Evolutionary conservation across 805 yeast species (phyloP).

Genomic region (Candida vaughaniae): DNA sequence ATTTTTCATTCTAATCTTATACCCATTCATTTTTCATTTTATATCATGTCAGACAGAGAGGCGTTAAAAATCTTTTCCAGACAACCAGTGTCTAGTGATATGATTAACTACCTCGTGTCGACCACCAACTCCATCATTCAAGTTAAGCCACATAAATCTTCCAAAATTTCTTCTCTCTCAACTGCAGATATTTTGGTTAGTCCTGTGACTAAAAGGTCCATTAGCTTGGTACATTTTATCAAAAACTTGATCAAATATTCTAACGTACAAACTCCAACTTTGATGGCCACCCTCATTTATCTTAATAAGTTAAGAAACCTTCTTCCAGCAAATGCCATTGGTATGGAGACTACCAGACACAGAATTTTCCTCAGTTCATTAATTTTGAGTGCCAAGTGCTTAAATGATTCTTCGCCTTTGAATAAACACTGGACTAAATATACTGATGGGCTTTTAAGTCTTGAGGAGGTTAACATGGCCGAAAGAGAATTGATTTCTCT

Average conservation of each 20-base stretch:
- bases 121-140: constrained; percentile 59
- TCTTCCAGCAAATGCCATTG: constrained; percentile 84
- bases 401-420: constrained; percentile 92
- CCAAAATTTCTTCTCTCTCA: constrained; percentile 29
- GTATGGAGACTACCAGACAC: constrained; percentile 91
- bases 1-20: not conserved
- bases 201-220: constrained; percentile 21
- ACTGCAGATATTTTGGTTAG: constrained; percentile 25
- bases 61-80: constrained; percentile 55
- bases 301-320: constrained; percentile 71
- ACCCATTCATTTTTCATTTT: not conserved
- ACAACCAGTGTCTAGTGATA: constrained; percentile 55
- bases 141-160: constrained; percentile 26
- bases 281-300: constrained; percentile 89
- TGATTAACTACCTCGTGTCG: constrained; percentile 57
- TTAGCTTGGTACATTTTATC: constrained; percentile 60
- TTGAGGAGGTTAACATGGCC: constrained; percentile 83
- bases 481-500: constrained; percentile 84
- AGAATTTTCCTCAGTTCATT: constrained; percentile 87
- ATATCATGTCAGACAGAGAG: constrained; percentile 32
- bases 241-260: constrained; percentile 71
- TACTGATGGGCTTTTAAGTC: constrained; percentile 78
- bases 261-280: constrained; percentile 91
- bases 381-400: constrained; percentile 86
- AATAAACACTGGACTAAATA: constrained; percentile 96